Evolutionary conservation across 768 basidiomycete genomes (phyloP).

Genomic region (Macrolepiota albuminosa): DNA sequence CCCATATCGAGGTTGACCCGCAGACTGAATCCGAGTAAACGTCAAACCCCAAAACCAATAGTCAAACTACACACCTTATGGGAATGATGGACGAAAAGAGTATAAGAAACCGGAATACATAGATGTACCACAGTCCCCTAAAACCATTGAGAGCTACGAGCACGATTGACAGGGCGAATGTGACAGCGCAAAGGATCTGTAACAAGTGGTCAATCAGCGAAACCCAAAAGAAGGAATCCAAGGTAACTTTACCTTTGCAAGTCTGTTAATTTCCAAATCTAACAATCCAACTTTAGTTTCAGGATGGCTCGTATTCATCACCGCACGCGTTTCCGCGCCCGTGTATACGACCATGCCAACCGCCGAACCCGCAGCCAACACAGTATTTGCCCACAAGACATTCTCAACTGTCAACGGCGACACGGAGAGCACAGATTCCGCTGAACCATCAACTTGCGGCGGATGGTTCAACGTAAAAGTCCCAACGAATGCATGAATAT

Average conservation of each 20-base stretch:
- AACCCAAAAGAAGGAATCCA: background rate
- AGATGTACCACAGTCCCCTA: conserved; percentile 92
- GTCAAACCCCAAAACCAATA: background rate
- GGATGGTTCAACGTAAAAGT: conserved; percentile 76
- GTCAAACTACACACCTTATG: conserved; percentile 71
- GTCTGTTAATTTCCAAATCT: conserved; percentile 90
- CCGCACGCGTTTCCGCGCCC: conserved; percentile 90
- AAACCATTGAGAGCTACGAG: conserved; percentile 97
- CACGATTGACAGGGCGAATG: conserved; percentile 85
- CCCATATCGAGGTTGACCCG: conserved; percentile 99
- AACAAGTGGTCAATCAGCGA: background rate
- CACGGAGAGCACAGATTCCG: conserved; percentile 39
- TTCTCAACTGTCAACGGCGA: conserved; percentile 95
- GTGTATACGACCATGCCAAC: conserved; percentile 94
- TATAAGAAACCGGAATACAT: conserved; percentile 94
- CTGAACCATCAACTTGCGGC: conserved; percentile 20
- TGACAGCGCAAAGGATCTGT: conserved; percentile 91
- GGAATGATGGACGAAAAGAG: conserved; percentile 99
- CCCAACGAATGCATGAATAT: conserved; percentile 93
- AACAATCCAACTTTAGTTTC: conserved; percentile 90
- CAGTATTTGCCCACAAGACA: conserved; percentile 95
- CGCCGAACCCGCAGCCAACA: conserved; percentile 90
- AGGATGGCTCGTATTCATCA: conserved; percentile 98
- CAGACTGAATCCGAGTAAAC: conserved; percentile 46
- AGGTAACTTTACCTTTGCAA: conserved; percentile 83